Conservation (phyloP, 1,284 basidiomycete species). For the Ceratobasidium papillatum region DNA sequence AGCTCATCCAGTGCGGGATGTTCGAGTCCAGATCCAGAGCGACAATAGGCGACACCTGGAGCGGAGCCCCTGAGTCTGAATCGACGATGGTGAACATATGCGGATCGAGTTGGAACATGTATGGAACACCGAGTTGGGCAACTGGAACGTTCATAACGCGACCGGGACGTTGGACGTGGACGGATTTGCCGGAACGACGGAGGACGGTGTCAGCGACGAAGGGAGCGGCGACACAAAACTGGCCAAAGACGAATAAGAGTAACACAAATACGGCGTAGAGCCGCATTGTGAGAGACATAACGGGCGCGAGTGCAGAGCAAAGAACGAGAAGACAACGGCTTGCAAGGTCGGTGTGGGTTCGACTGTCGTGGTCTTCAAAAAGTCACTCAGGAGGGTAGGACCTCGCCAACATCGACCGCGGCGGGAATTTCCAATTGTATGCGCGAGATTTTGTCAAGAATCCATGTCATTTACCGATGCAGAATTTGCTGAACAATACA, state of each 20-base stretch:
- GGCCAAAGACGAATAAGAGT: constrained; percentile 22
- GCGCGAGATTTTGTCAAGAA: neutral
- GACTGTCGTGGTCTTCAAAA: constrained; percentile 13
- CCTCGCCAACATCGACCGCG: constrained; percentile 15
- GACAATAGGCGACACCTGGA: neutral
- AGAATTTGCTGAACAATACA: constrained; percentile 82
- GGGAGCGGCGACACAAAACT: constrained; percentile 22
- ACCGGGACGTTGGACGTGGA: constrained; percentile 10
- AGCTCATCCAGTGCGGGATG: constrained; percentile 1
- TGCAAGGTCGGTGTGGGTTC: neutral
- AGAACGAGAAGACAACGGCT: neutral
- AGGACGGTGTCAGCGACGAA: neutral
- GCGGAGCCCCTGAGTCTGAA: constrained; percentile 10
- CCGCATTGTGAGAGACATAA: constrained; percentile 29
- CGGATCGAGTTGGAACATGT: constrained; percentile 20
- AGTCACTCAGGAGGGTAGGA: constrained; percentile 7
- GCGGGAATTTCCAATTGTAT: constrained; percentile 16
- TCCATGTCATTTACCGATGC: constrained; percentile 74
- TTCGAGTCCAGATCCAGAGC: constrained; percentile 16
- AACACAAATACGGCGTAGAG: constrained; percentile 7
- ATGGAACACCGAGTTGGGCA: constrained; percentile 18
- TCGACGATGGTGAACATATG: constrained; percentile 19
- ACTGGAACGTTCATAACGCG: constrained; percentile 17
- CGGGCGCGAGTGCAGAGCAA: neutral
- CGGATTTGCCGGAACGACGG: constrained; percentile 7